Percentiles rank a stretch among this genome's conserved stretches.
Conservation (phyloP, 2,329 filamentous ascomycete genomes). For the Fusarium guadeloupense region DNA sequence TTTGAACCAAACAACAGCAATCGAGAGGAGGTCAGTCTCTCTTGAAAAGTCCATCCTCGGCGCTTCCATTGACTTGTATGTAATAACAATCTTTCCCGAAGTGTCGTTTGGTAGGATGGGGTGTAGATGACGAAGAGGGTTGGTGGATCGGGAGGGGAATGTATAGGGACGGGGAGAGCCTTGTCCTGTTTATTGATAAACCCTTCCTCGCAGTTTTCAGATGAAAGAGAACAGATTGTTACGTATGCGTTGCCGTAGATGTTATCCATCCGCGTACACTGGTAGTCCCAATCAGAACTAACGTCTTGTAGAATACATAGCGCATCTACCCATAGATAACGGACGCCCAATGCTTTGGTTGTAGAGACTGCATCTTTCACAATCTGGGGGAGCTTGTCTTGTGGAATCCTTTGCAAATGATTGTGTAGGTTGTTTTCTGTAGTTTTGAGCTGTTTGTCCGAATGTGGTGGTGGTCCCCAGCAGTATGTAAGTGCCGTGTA, state of each 20-base stretch:
- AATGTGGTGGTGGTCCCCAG: not conserved
- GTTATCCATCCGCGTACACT: not conserved
- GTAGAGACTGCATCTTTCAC: not conserved
- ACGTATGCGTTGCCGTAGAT: not conserved
- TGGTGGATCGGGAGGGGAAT: not conserved
- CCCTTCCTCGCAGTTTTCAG: not conserved
- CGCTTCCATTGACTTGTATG: not conserved
- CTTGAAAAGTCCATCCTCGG: not conserved
- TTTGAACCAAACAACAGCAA: not conserved
- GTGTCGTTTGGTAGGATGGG: not conserved
- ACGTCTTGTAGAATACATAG: conserved; percentile 1
- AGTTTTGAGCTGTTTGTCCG: not conserved
- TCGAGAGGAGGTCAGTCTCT: not conserved
- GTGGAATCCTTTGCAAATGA: not conserved
- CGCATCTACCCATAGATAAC: not conserved
- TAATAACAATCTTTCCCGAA: not conserved
- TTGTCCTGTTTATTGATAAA: not conserved
- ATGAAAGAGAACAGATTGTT: not conserved
- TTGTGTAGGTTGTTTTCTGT: not conserved
- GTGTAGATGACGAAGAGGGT: not conserved
- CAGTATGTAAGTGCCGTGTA: not conserved
- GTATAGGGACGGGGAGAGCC: not conserved
- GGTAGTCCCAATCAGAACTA: not conserved
- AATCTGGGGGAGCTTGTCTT: not conserved
- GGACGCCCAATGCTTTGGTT: not conserved